Base-by-base conservation (phyloP, 1,284 basidiomycete species). In the Golubevia sp. region DNA sequence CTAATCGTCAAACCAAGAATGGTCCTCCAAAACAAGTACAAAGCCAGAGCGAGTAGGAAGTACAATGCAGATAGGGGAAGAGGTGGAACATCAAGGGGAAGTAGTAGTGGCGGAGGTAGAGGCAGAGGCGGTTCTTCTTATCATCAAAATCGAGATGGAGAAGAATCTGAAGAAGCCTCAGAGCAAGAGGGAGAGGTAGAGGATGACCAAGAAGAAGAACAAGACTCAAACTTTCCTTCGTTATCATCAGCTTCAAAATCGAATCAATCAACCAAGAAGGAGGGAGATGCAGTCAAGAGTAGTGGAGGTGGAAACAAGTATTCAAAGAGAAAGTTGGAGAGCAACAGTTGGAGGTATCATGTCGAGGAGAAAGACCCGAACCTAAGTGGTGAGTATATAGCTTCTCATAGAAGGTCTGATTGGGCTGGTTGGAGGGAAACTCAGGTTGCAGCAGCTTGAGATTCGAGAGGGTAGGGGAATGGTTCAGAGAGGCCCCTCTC, bases 21-120 rank as follows among this genome's bases (percentile, higher is more conserved):
- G 80, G 79, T 81, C 34, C 63, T 82, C 48, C 80, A 82, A 48
- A 80, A 82, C 68, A 82, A 80, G 58, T 81, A 75, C 77, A 82
- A 82, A 58, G 80, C 80, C 13, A 68, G 73, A 25, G 80, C 80
- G 2, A 81, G 78, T 34, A 58, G 74, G 44, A 63, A 70, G 13
- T 80, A 82, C 67, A 67, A 79, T 25, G 61, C 67, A 44, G 49
- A 15, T 48, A 49, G 64, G 15, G 30, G 13, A 30, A 20, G 25
- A 15, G 48, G 50, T 27, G 61, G 34, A 23, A 34, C 58, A 21
- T 49, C 30, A 13, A 55, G 62, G 27, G 57, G 51, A 24, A 20
- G 15, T 62, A 63, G 24, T 18, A 21, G 48, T 11, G 54, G 26
- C 2, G 21, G 21, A 55, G 48, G 38, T 18, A 59, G 50, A 44